Evolutionary conservation across 2,329 filamentous ascomycete genomes (phyloP), one percentile per base, ranked within the genome.

Genomic region (Arthrobotrys pseudoclavata): DNA sequence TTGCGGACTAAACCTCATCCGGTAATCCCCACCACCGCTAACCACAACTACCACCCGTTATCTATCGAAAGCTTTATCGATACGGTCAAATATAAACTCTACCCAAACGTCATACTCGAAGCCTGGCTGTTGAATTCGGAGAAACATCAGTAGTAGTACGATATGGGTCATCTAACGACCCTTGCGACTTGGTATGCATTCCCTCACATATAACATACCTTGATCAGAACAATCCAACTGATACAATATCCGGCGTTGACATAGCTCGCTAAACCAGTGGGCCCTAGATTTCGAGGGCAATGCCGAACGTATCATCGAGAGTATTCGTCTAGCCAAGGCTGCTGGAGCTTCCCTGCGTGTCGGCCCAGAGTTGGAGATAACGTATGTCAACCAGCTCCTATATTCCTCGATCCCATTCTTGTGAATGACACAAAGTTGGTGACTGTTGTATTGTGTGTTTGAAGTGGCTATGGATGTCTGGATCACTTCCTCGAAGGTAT

Each of bases 231-330:
- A 15, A 10, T 52, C 34, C 7, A 42, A n/a, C 55, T 37, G 60
- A 31, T 34, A 7, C 15, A 10, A 13, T 2, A 6, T 40, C 12
- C 13, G 3, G 12, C 13, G 13, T 15, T 15, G 42, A 47, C 22
- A 48, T 15, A 77, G 74, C 53, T 77, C 74, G 67, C 82, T 86
- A 5, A 86, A 86, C 63, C 85, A 86, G 80, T 86, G 85, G 85
- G 84, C 87, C 64, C 85, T 91, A 6, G 89, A 91, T 81, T 91
- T 88, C 80, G 85, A 88, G 79, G 90, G 89, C 42, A 92, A 92
- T 81, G 83, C 86, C 1, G 85, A 87, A 60, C 86, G 91, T 18
- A 91, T 92, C 79, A 86, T 90, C 18, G 85, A 91, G 82, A 89
- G 87, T 69, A 89, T 92, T 80, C 85, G 84, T 40, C 80, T 84